Evolutionary conservation across 176 grass and related monocot genomes (phyloP), one percentile per base, ranked within the genome.

Genomic region (Juncus inflexus): DNA sequence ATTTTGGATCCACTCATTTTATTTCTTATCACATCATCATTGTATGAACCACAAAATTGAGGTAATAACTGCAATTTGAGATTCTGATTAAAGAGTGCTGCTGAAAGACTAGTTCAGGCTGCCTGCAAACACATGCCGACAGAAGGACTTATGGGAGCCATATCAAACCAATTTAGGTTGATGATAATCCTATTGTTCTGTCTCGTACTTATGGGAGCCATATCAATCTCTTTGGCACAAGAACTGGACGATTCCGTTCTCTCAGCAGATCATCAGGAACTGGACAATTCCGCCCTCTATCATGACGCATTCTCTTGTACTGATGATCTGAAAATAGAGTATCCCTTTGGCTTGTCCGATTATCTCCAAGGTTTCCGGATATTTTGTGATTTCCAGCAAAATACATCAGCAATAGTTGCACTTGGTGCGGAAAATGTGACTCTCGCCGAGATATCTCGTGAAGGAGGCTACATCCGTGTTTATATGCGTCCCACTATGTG

Each of bases 381-480:
- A 35, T 35, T 35, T 37, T 61, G 15, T 61, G 58, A 61, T 16
- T 36, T 35, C 15, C 4, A 9, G 8, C 6, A 47, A 47, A 47
- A 47, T 9, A 47, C 6, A 6, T 61, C 16, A 28, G 12, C 15
- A 16, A 61, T 8, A 7, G 35, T 61, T 4, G 11, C 12, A 61
- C 3, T 61, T 35, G 58, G 58, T 15, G 3, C 3, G 16, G 35
- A 0, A 3, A 61, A 35, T 36, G 10, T 61, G 1, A 61, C 58
- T 7, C 16, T 61, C 15, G 6, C 35, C 58, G 58, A 61, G 58
- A 36, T 61, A 61, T 61, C 58, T 36, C 58, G 58, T 61, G 58
- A 61, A 16, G 58, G 58, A 9, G 58, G 58, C 7, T 61, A 61
- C 16, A 61, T 61, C 4, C 58, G 58, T 28, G 16, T 61, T 28